A percentile compares a stretch with the other conserved stretches of the same genome.
Evolutionary conservation across 2,329 filamentous ascomycete species (phyloP).

Genomic region (Aspergillus hiratsukae): DNA sequence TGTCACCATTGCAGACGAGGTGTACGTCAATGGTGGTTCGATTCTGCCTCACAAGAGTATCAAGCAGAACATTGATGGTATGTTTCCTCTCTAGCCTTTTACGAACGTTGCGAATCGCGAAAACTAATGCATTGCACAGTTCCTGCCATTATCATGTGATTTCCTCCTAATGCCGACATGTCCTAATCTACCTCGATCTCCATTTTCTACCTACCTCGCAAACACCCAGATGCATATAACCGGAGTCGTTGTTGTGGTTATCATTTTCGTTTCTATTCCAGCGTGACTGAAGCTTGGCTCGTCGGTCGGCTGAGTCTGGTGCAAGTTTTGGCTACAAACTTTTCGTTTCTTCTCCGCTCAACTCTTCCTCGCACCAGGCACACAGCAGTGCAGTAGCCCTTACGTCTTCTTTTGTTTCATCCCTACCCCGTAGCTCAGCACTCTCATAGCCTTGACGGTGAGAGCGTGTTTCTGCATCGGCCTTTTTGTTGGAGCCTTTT

Average conservation of each 20-base stretch:
- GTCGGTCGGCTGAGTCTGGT: slow-evolving; percentile 3
- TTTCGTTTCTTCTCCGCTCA: slow-evolving; percentile 11
- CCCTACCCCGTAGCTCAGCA: slow-evolving; percentile 5
- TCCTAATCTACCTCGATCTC: slow-evolving; percentile 19
- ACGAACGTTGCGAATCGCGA: not conserved
- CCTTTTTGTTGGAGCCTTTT: slow-evolving; percentile 18
- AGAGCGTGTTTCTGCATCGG: slow-evolving; percentile 14
- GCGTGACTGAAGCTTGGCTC: slow-evolving; percentile 4
- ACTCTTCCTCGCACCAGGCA: slow-evolving; percentile 11
- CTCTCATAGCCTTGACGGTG: slow-evolving; percentile 31
- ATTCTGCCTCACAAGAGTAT: slow-evolving; percentile 98
- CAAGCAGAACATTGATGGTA: slow-evolving; percentile 91
- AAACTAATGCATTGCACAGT: slow-evolving; percentile 23
- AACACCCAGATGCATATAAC: slow-evolving; percentile 33
- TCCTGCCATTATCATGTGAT: slow-evolving; percentile 49
- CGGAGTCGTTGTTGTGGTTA: slow-evolving; percentile 34
- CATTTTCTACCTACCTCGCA: slow-evolving; percentile 21
- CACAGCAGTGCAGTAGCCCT: slow-evolving; percentile 11
- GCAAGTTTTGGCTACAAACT: slow-evolving; percentile 10
- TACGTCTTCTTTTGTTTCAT: slow-evolving; percentile 12
- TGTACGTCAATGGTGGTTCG: slow-evolving; percentile 96
- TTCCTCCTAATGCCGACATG: slow-evolving; percentile 24
- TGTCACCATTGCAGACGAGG: slow-evolving; percentile 94
- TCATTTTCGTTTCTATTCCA: slow-evolving; percentile 18
- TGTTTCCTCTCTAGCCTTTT: slow-evolving; percentile 23